Conservation (phyloP, 1,284 basidiomycete genomes). For the Boletus coffeatus region DNA sequence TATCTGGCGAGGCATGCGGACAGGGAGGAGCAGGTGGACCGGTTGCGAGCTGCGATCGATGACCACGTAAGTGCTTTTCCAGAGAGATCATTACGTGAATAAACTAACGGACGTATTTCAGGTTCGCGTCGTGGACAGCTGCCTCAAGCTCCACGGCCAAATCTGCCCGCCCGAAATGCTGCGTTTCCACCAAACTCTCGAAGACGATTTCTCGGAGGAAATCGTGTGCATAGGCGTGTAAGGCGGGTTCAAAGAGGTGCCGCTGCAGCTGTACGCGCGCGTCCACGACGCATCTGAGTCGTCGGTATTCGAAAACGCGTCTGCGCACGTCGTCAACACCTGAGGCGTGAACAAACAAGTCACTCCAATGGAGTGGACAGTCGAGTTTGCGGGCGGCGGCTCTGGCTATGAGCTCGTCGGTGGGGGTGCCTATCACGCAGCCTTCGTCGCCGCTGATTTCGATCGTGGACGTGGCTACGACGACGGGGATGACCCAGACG, state of each 20-base stretch:
- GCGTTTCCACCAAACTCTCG: conserved; percentile 87
- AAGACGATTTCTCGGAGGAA: conserved; percentile 86
- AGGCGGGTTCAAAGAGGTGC: conserved; percentile 30
- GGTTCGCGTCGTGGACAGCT: conserved; percentile 78
- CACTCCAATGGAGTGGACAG: conserved; percentile 30
- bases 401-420: conserved; percentile 39
- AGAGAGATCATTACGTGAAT: conserved; percentile 2
- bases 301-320: conserved; percentile 40
- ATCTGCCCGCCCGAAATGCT: conserved; percentile 85
- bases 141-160: conserved; percentile 77
- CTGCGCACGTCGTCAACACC: conserved; percentile 36
- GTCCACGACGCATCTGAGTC: conserved; percentile 33
- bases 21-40: conserved; percentile 63
- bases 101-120: conserved; percentile 26
- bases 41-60: conserved; percentile 71
- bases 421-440: conserved; percentile 33
- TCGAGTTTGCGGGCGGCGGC: conserved; percentile 30
- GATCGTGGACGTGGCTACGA: background rate
- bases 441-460: conserved; percentile 37
- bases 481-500: background rate
- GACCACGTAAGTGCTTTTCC: conserved; percentile 56
- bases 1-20: conserved; percentile 71
- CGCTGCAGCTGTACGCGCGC: conserved; percentile 28
- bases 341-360: too few relatives aligned
- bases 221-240: conserved; percentile 63